Evolutionary conservation across 2,329 filamentous ascomycete species (phyloP).

Genomic region (Phialophora tarda): DNA sequence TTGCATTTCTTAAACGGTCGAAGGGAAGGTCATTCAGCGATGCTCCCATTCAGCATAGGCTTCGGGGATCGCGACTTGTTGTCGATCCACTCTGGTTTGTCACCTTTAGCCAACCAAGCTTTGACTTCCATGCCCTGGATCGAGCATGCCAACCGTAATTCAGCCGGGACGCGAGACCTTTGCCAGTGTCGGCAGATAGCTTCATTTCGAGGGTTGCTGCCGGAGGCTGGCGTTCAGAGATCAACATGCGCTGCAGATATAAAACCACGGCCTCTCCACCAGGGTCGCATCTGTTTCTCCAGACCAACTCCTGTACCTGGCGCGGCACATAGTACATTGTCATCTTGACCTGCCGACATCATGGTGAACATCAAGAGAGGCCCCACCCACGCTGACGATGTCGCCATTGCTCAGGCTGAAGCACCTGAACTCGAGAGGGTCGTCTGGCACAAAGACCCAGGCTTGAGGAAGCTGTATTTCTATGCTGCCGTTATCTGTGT

Average conservation of each 20-base stretch:
- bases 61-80: slow-evolving; percentile 9
- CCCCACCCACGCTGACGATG: slow-evolving; percentile 39
- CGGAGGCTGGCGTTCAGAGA: neutral
- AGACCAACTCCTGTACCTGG: neutral
- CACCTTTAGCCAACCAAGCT: slow-evolving; percentile 7
- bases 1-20: slow-evolving; percentile 16
- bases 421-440: slow-evolving; percentile 61
- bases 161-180: slow-evolving; percentile 14
- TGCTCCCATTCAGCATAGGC: slow-evolving; percentile 8
- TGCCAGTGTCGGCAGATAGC: slow-evolving; percentile 18
- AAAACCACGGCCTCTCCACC: neutral
- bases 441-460: slow-evolving; percentile 62
- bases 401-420: slow-evolving; percentile 52
- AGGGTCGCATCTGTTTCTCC: neutral
- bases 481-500: slow-evolving; percentile 62
- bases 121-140: slow-evolving; percentile 4
- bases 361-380: slow-evolving; percentile 25
- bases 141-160: slow-evolving; percentile 11
- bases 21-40: slow-evolving; percentile 8
- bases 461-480: slow-evolving; percentile 62
- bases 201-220: neutral
- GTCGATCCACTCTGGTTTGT: slow-evolving; percentile 17
- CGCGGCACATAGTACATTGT: neutral
- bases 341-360: slow-evolving; percentile 17
- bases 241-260: slow-evolving; percentile 5